Percentiles rank a stretch among this genome's conserved stretches.
phyloP scores from a whole-genome alignment of 2,329 filamentous ascomycete species.

The Venturia aucupariae region DNA sequence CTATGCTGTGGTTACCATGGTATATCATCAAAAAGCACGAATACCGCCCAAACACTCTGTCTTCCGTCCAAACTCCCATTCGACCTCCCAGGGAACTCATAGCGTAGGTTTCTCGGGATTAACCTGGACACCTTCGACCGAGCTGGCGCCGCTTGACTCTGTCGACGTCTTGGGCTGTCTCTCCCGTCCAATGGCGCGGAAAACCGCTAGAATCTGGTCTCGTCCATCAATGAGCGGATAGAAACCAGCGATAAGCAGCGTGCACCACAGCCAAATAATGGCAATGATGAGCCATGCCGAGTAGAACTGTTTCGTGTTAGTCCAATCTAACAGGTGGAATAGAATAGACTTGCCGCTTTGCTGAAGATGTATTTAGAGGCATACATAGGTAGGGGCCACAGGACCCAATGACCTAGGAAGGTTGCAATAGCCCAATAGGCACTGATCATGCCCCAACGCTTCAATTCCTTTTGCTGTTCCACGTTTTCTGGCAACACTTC shows the following conservation, averaged over 20 bases:
- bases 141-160: constrained; percentile 1
- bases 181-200: constrained; percentile 14
- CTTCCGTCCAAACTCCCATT: not conserved
- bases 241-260: constrained; percentile 40
- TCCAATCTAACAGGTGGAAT: constrained; percentile 12
- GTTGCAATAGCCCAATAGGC: constrained; percentile 40
- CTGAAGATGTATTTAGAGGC: constrained; percentile 42
- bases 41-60: not conserved
- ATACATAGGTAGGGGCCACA: constrained; percentile 49
- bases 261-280: constrained; percentile 46
- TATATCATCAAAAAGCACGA: not conserved
- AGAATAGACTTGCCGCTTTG: constrained; percentile 26
- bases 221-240: constrained; percentile 43
- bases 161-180: not conserved
- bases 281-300: constrained; percentile 42
- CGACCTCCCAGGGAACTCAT: not conserved
- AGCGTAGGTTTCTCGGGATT: not conserved
- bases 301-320: constrained; percentile 32
- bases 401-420: constrained; percentile 44
- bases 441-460: constrained; percentile 39
- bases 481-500: constrained; percentile 23
- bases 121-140: not conserved
- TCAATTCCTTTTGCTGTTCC: constrained; percentile 26
- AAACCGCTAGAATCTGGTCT: constrained; percentile 23
- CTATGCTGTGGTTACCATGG: too few species aligned